A percentile compares a stretch with the other conserved stretches of the same genome.
phyloP scores from a whole-genome alignment of 306 rosid genomes.

The Potentilla sterilis region DNA sequence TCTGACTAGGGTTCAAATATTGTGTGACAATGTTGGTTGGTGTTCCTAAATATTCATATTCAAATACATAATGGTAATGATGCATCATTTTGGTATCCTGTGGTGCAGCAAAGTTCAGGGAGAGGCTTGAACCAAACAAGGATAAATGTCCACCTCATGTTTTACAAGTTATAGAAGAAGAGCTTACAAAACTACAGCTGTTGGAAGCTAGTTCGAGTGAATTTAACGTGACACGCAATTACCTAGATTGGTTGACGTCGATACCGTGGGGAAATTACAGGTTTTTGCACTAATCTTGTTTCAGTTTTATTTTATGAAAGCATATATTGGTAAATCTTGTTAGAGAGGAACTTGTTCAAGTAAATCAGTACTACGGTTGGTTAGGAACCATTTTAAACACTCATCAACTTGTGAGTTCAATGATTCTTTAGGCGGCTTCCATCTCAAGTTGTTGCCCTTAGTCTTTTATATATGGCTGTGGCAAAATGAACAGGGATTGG shows the following conservation, averaged over 20 bases:
- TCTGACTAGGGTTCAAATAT: neutral
- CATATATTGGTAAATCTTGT: neutral
- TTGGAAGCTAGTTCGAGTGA: constrained; percentile 98
- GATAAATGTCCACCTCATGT: constrained; percentile 90
- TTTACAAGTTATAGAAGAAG: constrained; percentile 96
- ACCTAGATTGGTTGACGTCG: constrained; percentile 97
- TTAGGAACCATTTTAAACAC: neutral
- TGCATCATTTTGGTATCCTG: constrained; percentile 21
- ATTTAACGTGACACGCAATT: constrained; percentile 96
- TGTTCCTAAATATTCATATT: constrained; percentile 20
- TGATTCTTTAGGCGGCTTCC: neutral
- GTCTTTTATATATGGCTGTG: constrained; percentile 1
- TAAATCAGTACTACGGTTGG: neutral
- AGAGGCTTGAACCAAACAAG: constrained; percentile 93
- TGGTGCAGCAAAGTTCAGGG: constrained; percentile 75
- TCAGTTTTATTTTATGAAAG: neutral
- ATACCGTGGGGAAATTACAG: constrained; percentile 99
- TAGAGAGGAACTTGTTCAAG: neutral
- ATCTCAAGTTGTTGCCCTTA: neutral
- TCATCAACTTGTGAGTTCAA: neutral
- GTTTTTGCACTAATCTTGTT: constrained; percentile 34
- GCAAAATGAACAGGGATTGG: neutral
- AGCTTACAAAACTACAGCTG: constrained; percentile 84
- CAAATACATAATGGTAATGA: constrained; percentile 4
- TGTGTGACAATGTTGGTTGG: constrained; percentile 6